These are phyloP conservation scores for Apiospora hydei DNA, from an alignment of 2,329 filamentous ascomycete genomes.

Conservation along the genomic window DNA sequence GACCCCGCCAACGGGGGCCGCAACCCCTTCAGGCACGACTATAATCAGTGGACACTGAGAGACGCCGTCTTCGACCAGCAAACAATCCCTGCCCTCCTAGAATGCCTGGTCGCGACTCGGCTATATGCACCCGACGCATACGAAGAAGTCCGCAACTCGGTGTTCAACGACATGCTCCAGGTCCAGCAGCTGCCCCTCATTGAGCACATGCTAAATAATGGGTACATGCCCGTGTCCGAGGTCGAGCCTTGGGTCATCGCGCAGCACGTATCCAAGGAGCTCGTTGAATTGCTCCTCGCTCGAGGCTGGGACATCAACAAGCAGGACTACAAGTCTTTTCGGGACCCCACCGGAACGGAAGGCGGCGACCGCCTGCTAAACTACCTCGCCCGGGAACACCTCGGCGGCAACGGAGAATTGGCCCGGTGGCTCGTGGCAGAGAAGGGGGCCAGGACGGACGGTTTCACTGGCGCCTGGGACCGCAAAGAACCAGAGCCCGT, in stretches of 20 bases:
- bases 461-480: not conserved
- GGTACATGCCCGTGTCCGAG: not conserved
- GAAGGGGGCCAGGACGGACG: constrained; percentile 24
- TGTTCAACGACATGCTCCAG: not conserved
- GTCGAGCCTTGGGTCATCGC: not conserved
- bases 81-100: not conserved
- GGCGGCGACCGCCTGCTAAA: not conserved
- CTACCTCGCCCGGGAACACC: not conserved
- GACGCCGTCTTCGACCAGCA: not conserved
- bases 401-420: constrained; percentile 18
- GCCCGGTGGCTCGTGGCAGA: constrained; percentile 25
- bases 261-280: not conserved
- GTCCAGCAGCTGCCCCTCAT: not conserved
- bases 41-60: not conserved
- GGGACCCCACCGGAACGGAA: not conserved
- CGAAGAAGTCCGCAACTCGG: not conserved
- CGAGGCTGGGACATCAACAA: not conserved
- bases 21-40: not conserved
- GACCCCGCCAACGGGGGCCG: no score
- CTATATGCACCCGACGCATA: not conserved
- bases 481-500: constrained; percentile 9
- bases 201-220: not conserved
- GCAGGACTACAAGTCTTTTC: not conserved
- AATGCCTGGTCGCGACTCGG: not conserved
- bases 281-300: not conserved